A percentile compares a stretch with the other conserved stretches of the same genome.
Evolutionary conservation across 2,329 filamentous ascomycete species (phyloP).

Genomic region (Fusarium floridanum): DNA sequence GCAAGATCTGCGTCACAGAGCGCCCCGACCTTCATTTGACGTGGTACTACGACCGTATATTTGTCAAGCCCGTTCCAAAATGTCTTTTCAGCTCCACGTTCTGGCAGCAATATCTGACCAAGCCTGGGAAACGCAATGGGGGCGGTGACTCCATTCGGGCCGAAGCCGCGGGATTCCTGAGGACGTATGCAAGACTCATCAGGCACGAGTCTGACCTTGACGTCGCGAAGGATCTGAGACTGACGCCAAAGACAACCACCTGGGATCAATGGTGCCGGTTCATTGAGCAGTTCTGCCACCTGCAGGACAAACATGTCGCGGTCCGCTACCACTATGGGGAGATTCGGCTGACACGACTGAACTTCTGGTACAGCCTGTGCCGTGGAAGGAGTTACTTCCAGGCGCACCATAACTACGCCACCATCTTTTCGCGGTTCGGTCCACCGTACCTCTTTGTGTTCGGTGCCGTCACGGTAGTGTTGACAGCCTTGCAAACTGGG

Average conservation of each 20-base stretch:
- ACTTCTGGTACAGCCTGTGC: conserved; percentile 29
- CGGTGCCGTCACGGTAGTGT: conserved; percentile 1
- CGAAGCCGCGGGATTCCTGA: conserved; percentile 51
- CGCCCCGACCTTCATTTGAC: conserved; percentile 55
- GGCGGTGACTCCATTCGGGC: conserved; percentile 18
- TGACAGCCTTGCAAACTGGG: no score
- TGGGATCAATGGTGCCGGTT: conserved; percentile 49
- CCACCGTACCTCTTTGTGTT: conserved; percentile 27
- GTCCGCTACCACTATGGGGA: conserved; percentile 54
- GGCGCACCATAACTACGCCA: conserved; percentile 20
- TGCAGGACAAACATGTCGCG: conserved; percentile 43
- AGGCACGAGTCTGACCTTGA: conserved; percentile 51
- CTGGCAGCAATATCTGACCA: conserved; percentile 37
- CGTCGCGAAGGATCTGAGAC: conserved; percentile 42
- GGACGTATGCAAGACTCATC: conserved; percentile 52
- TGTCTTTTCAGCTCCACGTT: conserved; percentile 53
- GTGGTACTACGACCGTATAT: conserved; percentile 55
- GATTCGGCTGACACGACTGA: conserved; percentile 52
- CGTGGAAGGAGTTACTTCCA: conserved; percentile 10
- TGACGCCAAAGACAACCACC: conserved; percentile 46
- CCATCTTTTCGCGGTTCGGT: conserved; percentile 17
- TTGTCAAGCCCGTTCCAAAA: conserved; percentile 56
- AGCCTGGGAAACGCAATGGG: neutral
- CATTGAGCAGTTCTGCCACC: conserved; percentile 44
- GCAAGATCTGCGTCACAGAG: conserved; percentile 55